Percentiles rank a stretch among this genome's conserved stretches.
These are phyloP conservation scores for Starmerella apis DNA, from an alignment of 805 yeast genomes.

Conservation along the genomic window DNA sequence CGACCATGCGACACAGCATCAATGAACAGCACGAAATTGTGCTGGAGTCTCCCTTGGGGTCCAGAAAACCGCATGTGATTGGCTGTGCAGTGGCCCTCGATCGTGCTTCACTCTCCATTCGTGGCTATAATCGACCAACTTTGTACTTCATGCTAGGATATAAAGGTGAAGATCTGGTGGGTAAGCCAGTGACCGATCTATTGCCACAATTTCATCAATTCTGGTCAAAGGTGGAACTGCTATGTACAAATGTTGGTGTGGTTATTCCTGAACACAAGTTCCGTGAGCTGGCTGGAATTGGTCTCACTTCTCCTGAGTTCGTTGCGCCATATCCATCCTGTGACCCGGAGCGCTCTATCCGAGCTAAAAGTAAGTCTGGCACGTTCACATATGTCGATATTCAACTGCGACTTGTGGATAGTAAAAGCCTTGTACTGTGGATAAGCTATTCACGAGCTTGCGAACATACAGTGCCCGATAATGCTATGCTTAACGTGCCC, in stretches of 20 bases:
- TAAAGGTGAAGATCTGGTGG: slow-evolving; percentile 9
- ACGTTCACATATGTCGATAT: slow-evolving; percentile 52
- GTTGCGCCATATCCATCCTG: slow-evolving; percentile 31
- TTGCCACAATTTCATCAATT: slow-evolving; percentile 31
- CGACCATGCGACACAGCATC: slow-evolving; percentile 2
- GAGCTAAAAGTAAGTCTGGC: slow-evolving; percentile 65
- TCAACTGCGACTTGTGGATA: slow-evolving; percentile 61
- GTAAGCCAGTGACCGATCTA: slow-evolving; percentile 16
- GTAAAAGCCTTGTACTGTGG: slow-evolving; percentile 62
- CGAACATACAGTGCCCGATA: neutral
- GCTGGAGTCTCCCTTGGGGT: slow-evolving; percentile 1
- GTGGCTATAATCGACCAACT: slow-evolving; percentile 29
- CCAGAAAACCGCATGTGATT: slow-evolving; percentile 11
- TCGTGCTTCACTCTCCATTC: slow-evolving; percentile 32
- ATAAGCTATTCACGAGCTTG: slow-evolving; percentile 57
- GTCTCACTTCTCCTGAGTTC: slow-evolving; percentile 19
- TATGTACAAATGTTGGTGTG: slow-evolving; percentile 44
- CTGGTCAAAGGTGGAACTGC: slow-evolving; percentile 35
- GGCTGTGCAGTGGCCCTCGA: slow-evolving; percentile 14
- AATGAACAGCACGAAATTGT: neutral
- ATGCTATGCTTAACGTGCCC: neutral
- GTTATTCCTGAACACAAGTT: slow-evolving; percentile 89
- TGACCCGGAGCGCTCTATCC: slow-evolving; percentile 17
- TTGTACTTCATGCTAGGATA: slow-evolving; percentile 22
- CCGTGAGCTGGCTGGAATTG: slow-evolving; percentile 40